These are phyloP conservation scores for Tulasnella sp. DNA, from an alignment of 768 basidiomycete genomes.

Conservation along the genomic window DNA sequence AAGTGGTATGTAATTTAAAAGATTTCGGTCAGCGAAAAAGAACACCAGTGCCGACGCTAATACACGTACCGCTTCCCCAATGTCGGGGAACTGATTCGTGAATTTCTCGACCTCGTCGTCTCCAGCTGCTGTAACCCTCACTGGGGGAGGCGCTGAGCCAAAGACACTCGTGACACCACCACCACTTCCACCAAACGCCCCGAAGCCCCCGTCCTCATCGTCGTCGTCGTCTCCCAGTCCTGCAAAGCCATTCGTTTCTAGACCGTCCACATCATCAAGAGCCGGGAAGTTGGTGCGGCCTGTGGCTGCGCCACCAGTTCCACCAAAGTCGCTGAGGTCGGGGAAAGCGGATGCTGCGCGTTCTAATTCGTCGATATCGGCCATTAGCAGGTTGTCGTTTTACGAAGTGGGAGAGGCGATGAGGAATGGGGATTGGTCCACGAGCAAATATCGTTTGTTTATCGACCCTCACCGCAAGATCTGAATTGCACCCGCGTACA, in stretches of 20 bases:
- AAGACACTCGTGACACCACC: conserved; percentile 20
- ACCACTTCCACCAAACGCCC: conserved; percentile 22
- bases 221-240: conserved; percentile 32
- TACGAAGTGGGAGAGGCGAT: neutral
- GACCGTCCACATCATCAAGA: neutral
- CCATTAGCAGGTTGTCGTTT: neutral
- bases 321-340: conserved; percentile 21
- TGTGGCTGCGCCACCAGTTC: conserved; percentile 8
- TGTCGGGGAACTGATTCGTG: conserved; percentile 74
- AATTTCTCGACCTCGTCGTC: conserved; percentile 80
- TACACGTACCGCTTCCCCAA: conserved; percentile 32
- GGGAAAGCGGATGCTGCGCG: conserved; percentile 22
- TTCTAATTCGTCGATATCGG: conserved; percentile 23
- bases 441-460: conserved; percentile 1
- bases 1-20: too few species aligned
- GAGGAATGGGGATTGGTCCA: neutral
- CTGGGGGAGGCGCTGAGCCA: conserved; percentile 28
- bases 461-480: conserved; percentile 4
- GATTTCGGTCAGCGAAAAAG: too few species aligned
- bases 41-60: too few species aligned
- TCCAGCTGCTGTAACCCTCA: conserved; percentile 70
- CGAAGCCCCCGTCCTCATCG: conserved; percentile 53
- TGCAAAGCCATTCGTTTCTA: neutral
- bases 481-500: neutral
- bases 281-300: conserved; percentile 1